These are phyloP conservation scores for Ophiostoma sp. DNA, from an alignment of 2,329 filamentous ascomycete genomes.

Conservation along the genomic window DNA sequence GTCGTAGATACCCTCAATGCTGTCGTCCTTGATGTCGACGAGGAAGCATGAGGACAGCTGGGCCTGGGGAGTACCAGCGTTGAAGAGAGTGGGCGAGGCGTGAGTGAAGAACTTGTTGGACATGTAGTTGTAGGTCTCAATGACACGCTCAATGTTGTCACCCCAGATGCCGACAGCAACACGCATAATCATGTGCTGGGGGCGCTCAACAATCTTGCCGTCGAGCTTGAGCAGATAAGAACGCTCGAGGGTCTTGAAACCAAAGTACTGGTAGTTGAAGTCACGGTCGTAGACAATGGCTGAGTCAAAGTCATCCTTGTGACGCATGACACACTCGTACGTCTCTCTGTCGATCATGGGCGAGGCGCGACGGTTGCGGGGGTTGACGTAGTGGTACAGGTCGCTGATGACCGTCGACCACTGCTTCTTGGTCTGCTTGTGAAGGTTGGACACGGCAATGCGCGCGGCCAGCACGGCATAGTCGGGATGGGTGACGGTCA, in stretches of 20 bases:
- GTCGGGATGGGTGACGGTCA: conserved; percentile 98
- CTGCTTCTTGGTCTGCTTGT: conserved; percentile 99
- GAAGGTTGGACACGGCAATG: conserved; percentile 98
- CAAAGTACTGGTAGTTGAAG: conserved; percentile 99
- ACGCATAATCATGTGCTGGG: conserved; percentile 99
- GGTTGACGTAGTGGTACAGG: conserved; percentile 94
- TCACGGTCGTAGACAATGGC: conserved; percentile 99
- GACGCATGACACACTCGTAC: conserved; percentile 91
- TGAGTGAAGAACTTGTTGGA: conserved; percentile 98
- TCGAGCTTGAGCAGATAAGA: conserved; percentile 96
- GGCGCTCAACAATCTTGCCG: conserved; percentile 93
- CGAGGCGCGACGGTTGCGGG: conserved; percentile 77
- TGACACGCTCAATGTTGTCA: conserved; percentile 87
- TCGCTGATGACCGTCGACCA: conserved; percentile 95
- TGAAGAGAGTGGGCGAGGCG: conserved; percentile 96
- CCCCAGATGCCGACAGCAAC: conserved; percentile 96
- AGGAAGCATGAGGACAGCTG: conserved; percentile 98
- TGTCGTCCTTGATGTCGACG: conserved; percentile 99
- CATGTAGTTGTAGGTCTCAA: conserved; percentile 99
- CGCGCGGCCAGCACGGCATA: conserved; percentile 97
- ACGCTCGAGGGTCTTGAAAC: conserved; percentile 98
- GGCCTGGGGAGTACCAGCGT: conserved; percentile 89
- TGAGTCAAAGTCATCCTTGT: conserved; percentile 96
- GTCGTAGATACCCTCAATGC: conserved; percentile 98
- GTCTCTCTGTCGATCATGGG: conserved; percentile 94